Evolutionary conservation across 176 grass and related monocot genomes (phyloP), one percentile per base, ranked within the genome.

Genomic region (Avena insularis): DNA sequence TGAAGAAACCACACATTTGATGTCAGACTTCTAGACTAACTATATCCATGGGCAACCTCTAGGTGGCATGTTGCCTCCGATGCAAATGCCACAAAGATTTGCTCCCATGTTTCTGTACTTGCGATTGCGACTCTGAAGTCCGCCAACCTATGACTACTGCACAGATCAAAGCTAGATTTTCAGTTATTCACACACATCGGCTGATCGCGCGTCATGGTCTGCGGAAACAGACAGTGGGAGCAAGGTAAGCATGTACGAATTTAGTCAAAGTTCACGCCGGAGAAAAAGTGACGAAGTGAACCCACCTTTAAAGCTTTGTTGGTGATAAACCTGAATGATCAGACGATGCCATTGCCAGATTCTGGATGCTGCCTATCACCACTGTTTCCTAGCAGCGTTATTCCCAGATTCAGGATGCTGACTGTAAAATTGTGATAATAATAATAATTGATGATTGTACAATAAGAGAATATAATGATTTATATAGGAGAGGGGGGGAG

Each of bases 311-410:
- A 40, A 40, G 27, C 49, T 70, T 68, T 62, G 8, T 16, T 17
- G 9, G 21, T 71, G 14, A 64, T 53, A 70, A 71, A 91, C 90
- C 90, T 88, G 45, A 78, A 78, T 78, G 71, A 62, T 91, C 70
- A 91, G 43, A 82, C 86, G 19, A 58, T 65, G 66, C 82, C 61
- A 13, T 83, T 75, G 2, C 78, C 93, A 71, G 93, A 84, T 76
- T 92, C 82, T 40, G 54, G 46, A 76, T 92, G 90, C 54, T 92
- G 92, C 69, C 80, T 84, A 9, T 38, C 72, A 53, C 63, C 63
- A 10, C 23, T 45, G 69, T 64, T 77, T 81, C 91, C 71, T 85
- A 81, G 21, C 68, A 54, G 82, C 16, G 64, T 45, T 49, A 82
- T 71, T 83, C 36, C 56, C 54, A 66, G 89, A 64, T 53, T 80